These are phyloP conservation scores for Phytophthora hybrid DNA, from an alignment of 352 stramenopile genomes.

Conservation along the genomic window DNA sequence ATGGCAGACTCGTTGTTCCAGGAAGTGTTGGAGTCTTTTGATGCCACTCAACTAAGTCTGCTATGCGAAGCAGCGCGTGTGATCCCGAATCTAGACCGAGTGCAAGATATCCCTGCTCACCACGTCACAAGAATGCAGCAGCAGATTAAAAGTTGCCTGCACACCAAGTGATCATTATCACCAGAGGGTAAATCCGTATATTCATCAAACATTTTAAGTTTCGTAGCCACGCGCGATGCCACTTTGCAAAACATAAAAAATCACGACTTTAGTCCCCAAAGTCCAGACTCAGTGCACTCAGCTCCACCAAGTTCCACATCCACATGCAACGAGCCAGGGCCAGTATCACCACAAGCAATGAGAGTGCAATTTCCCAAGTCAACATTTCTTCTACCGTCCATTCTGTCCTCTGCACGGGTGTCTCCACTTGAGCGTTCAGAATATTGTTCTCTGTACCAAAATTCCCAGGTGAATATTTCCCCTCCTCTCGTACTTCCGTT, in stretches of 20 bases:
- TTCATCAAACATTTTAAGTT: constrained; percentile 5
- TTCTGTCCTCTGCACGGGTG: background rate
- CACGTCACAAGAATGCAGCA: constrained; percentile 37
- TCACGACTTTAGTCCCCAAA: constrained; percentile 5
- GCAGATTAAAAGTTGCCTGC: constrained; percentile 24
- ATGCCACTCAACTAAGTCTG: constrained; percentile 4
- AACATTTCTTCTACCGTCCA: constrained; percentile 13
- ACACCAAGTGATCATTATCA: background rate
- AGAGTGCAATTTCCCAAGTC: constrained; percentile 22
- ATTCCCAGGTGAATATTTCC: background rate
- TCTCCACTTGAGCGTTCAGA: background rate
- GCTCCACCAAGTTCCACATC: constrained; percentile 32
- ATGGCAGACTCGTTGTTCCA: constrained; percentile 21
- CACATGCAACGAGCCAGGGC: constrained; percentile 34
- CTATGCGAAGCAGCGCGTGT: constrained; percentile 5
- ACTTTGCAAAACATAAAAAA: background rate
- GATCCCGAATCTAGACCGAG: background rate
- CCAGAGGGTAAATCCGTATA: constrained; percentile 8
- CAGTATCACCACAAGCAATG: constrained; percentile 28
- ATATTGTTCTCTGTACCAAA: background rate
- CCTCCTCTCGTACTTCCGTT: constrained; percentile 5
- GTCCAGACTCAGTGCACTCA: constrained; percentile 25
- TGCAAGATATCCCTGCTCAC: constrained; percentile 6
- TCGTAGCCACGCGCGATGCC: background rate
- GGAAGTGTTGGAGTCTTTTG: constrained; percentile 14